Base-by-base conservation (phyloP, 306 rosid genomes). In the Canavalia ensiformis region DNA sequence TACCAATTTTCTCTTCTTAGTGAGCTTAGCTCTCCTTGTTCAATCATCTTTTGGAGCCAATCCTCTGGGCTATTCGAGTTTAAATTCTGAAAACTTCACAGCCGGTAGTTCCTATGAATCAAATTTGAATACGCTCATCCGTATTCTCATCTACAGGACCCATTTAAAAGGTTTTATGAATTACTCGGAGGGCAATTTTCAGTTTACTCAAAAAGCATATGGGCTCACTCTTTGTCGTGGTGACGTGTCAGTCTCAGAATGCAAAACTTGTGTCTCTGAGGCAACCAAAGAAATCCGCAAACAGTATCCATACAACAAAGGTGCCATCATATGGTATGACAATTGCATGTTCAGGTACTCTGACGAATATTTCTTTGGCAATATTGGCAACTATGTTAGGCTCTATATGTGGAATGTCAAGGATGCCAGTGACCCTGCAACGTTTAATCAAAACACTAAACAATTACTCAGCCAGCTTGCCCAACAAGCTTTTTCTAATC, bases 31-130 rank as follows among this genome's bases (percentile, higher is more conserved):
- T 75, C 55, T 85, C n/a, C 10, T 81, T 46, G 70, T 74, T 62
- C 84, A 44, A 35, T 11, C 84, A 34, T 84, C 77, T 75, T 12
- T 59, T 30, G 89, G 86, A 6, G 84, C 81, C 0, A 44, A 74
- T 28, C 83, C 89, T 37, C 90, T 91, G 8, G 31, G 45, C 70
- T 83, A 86, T 57, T 39, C 84, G 47, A 89, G 92, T 55, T 89
- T 86, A 62, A 84, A 30, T 65, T 72, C 52, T 4, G 73, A 74
- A 63, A 89, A 86, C 70, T 89, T 63, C 88, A 81, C 92, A 31
- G 12, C 87, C 49, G 1, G 50, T 37, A 74, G 71, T 35, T 59
- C 82, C 6, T 86, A 42, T 9, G 79, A 73, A 42, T 41, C 78
- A 13, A 82, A 82, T 44, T 64, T 54, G 49, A 74, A 81, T 63